A percentile compares a stretch with the other conserved stretches of the same genome.
Conservation (phyloP, 1,139 yeast genomes). For the Waltiozyma sp. region DNA sequence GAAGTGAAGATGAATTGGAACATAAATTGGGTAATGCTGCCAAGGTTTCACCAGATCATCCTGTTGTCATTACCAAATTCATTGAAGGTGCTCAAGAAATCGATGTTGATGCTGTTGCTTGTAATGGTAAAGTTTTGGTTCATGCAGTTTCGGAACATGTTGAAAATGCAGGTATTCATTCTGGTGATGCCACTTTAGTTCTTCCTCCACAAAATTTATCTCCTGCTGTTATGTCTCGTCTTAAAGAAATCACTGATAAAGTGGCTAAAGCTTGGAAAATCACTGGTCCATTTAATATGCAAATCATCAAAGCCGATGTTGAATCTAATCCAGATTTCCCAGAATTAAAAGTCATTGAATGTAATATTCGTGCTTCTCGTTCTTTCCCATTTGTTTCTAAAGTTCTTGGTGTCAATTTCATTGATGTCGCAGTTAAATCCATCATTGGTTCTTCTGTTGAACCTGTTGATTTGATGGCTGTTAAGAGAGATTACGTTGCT, state of each 20-base stretch:
- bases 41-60: slow-evolving; percentile 82
- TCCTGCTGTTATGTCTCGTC: slow-evolving; percentile 45
- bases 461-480: slow-evolving; percentile 59
- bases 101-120: slow-evolving; percentile 94
- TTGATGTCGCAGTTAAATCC: slow-evolving; percentile 88
- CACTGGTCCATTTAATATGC: slow-evolving; percentile 98
- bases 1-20: slow-evolving; percentile 67
- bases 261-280: slow-evolving; percentile 93
- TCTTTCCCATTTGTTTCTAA: slow-evolving; percentile 98
- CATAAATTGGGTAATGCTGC: slow-evolving; percentile 77
- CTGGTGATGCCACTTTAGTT: slow-evolving; percentile 95
- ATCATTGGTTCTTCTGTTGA: slow-evolving; percentile 58
- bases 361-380: slow-evolving; percentile 96
- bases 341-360: slow-evolving; percentile 86
- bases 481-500: slow-evolving; percentile 64
- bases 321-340: slow-evolving; percentile 30
- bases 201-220: slow-evolving; percentile 79
- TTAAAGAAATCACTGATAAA: slow-evolving; percentile 77
- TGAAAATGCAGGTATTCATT: slow-evolving; percentile 97
- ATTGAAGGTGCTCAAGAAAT: slow-evolving; percentile 94
- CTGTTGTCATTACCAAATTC: slow-evolving; percentile 93
- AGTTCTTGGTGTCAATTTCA: slow-evolving; percentile 87
- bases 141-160: slow-evolving; percentile 98
- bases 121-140: slow-evolving; percentile 74
- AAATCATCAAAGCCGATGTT: slow-evolving; percentile 65